These are phyloP conservation scores for Exophiala lecanii-corni DNA, from an alignment of 2,329 filamentous ascomycete genomes.

Conservation along the genomic window DNA sequence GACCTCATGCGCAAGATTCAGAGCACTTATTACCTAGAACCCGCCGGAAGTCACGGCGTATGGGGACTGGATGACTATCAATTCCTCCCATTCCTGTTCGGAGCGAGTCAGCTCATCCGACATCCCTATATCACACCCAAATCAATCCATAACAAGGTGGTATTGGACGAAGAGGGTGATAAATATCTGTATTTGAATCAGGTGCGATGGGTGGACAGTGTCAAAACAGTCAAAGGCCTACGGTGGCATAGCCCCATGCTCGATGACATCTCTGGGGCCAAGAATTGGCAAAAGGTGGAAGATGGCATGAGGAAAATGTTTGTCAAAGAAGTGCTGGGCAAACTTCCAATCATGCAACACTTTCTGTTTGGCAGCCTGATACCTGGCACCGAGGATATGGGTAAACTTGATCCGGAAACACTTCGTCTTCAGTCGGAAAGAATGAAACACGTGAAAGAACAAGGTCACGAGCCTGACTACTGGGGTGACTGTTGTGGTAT, in stretches of 20 bases:
- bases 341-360: constrained; percentile 97
- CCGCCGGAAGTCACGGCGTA: constrained; percentile 92
- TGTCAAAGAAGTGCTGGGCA: constrained; percentile 82
- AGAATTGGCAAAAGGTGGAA: constrained; percentile 88
- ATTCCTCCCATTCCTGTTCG: constrained; percentile 92
- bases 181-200: constrained; percentile 92
- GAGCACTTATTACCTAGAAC: constrained; percentile 91
- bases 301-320: constrained; percentile 97
- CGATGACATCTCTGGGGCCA: constrained; percentile 89
- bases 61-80: constrained; percentile 98
- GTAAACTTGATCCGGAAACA: constrained; percentile 53
- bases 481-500: constrained; percentile 99
- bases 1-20: constrained; percentile 82
- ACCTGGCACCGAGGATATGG: constrained; percentile 76
- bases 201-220: constrained; percentile 88
- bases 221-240: constrained; percentile 90
- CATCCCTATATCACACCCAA: constrained; percentile 76
- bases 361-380: constrained; percentile 88
- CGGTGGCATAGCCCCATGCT: constrained; percentile 98
- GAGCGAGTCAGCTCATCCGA: constrained; percentile 79
- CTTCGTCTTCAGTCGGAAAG: constrained; percentile 38
- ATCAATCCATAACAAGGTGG: constrained; percentile 80
- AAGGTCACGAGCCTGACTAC: constrained; percentile 50
- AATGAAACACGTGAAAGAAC: constrained; percentile 66
- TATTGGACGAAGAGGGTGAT: constrained; percentile 76